Evolutionary conservation across 129 eudicot species (phyloP).

Genomic region (Flaveria robusta): DNA sequence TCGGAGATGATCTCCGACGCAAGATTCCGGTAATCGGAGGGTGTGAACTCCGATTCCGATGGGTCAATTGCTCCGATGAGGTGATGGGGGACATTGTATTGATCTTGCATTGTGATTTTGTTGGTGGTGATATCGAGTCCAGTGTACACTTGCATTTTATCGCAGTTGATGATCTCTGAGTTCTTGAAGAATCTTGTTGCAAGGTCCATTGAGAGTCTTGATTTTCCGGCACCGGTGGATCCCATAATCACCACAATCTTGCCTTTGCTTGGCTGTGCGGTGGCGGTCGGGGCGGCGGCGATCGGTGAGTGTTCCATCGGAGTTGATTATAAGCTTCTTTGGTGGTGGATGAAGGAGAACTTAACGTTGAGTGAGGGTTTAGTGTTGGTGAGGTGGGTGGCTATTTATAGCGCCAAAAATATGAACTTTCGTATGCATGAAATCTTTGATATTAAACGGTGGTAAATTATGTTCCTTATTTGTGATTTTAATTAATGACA

Average conservation of each 20-base stretch:
- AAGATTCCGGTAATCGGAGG: constrained; percentile 47
- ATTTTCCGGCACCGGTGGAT: constrained; percentile 79
- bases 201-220: constrained; percentile 70
- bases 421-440: too few species aligned
- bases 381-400: background rate
- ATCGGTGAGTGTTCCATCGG: constrained; percentile 25
- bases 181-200: constrained; percentile 39
- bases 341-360: too few species aligned
- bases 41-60: constrained; percentile 38
- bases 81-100: constrained; percentile 61
- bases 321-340: too few species aligned
- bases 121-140: constrained; percentile 79
- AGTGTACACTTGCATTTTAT: constrained; percentile 71
- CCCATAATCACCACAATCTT: constrained; percentile 68
- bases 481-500: too few species aligned
- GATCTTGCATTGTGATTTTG: constrained; percentile 62
- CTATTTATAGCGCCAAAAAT: too few species aligned
- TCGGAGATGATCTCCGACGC: constrained; percentile 38
- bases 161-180: constrained; percentile 73
- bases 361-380: background rate
- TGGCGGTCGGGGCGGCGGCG: too few species aligned
- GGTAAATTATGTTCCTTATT: too few species aligned
- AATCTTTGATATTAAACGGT: too few species aligned
- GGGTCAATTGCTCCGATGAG: constrained; percentile 62
- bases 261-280: too few species aligned